phyloP scores from a whole-genome alignment of 2,329 filamentous ascomycete species.

The Trichoderma afroharzianum region DNA sequence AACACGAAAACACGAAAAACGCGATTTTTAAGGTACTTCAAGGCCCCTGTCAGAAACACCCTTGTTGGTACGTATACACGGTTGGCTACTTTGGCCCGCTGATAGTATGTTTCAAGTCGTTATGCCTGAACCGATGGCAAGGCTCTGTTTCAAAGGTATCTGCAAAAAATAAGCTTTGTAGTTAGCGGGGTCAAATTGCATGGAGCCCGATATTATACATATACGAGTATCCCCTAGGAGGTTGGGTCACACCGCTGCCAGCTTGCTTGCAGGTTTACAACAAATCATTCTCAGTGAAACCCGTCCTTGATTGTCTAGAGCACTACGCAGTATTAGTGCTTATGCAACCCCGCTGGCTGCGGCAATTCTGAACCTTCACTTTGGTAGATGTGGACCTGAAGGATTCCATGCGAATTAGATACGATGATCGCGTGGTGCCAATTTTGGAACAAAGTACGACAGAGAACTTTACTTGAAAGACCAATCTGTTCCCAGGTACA shows the following conservation, averaged over 20 bases:
- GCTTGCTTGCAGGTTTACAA: not conserved
- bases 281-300: not conserved
- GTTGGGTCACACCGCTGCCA: not conserved
- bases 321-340: not conserved
- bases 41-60: too few relatives aligned
- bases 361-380: not conserved
- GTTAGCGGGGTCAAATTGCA: not conserved
- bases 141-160: not conserved
- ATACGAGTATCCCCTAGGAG: not conserved
- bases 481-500: not conserved
- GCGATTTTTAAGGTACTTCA: too few relatives aligned
- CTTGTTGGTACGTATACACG: too few relatives aligned
- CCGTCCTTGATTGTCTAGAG: not conserved
- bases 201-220: not conserved
- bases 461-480: not conserved
- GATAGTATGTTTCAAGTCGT: not conserved
- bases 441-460: not conserved
- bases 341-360: not conserved
- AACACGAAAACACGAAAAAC: too few relatives aligned
- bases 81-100: too few relatives aligned
- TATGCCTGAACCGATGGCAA: not conserved
- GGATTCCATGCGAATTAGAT: not conserved
- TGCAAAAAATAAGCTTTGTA: not conserved
- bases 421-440: not conserved
- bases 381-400: not conserved